A percentile compares a stretch with the other conserved stretches of the same genome.
Evolutionary conservation across 2,329 filamentous ascomycete genomes (phyloP).

Genomic region (Endocalyx cinctus): DNA sequence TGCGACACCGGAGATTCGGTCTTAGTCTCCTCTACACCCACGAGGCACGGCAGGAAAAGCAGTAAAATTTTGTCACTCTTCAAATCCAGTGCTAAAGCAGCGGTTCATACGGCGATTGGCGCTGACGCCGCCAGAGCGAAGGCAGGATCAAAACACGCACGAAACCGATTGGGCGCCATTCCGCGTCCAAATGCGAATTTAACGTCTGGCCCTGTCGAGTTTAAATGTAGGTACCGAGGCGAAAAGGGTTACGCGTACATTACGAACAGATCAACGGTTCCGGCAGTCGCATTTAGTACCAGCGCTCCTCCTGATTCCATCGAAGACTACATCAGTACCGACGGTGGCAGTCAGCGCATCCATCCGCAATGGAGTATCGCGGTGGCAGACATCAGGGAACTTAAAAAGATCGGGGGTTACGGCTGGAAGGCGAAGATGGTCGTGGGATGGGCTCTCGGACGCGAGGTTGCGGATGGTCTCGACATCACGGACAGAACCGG

Average conservation of each 20-base stretch:
- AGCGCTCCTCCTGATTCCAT: slow-evolving; percentile 51
- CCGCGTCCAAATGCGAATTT: slow-evolving; percentile 41
- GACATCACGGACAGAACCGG: slow-evolving; percentile 58
- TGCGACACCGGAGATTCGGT: slow-evolving; percentile 37
- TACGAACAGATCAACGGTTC: slow-evolving; percentile 60
- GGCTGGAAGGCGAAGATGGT: slow-evolving; percentile 83
- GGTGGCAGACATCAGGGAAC: slow-evolving; percentile 64
- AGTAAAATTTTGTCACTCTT: slow-evolving; percentile 58
- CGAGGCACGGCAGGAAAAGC: slow-evolving; percentile 35
- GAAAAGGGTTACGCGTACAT: slow-evolving; percentile 70
- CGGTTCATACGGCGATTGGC: slow-evolving; percentile 66
- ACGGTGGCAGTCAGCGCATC: slow-evolving; percentile 48
- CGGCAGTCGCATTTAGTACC: slow-evolving; percentile 64
- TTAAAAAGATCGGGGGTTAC: slow-evolving; percentile 75
- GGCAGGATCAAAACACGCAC: slow-evolving; percentile 55
- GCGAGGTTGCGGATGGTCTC: slow-evolving; percentile 71
- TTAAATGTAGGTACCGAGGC: slow-evolving; percentile 66
- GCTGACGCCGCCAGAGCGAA: slow-evolving; percentile 69
- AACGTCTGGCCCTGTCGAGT: slow-evolving; percentile 67
- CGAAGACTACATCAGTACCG: slow-evolving; percentile 60
- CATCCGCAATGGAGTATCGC: slow-evolving; percentile 66
- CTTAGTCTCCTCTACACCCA: slow-evolving; percentile 41
- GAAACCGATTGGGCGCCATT: slow-evolving; percentile 67
- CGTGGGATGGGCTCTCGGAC: slow-evolving; percentile 71
- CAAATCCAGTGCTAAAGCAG: slow-evolving; percentile 64